A percentile compares a stretch with the other conserved stretches of the same genome.
phyloP scores from a whole-genome alignment of 345 rosid species.

The Pistacia atlantica region DNA sequence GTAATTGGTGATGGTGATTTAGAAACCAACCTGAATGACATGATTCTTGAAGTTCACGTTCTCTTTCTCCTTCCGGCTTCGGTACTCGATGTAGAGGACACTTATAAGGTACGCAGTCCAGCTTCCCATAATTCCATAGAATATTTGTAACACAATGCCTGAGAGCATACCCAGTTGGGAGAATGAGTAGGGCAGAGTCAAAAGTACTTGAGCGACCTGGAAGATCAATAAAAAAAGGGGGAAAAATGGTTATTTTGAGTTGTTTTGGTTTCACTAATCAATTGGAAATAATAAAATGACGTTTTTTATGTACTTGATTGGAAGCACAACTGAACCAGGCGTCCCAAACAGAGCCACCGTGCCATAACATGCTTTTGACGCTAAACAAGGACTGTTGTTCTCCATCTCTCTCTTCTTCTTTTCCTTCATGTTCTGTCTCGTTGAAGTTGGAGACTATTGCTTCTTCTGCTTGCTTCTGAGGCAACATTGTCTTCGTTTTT shows the following conservation, averaged over 20 bases:
- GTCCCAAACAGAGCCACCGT: slow-evolving; percentile 99
- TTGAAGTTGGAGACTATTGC: slow-evolving; percentile 69
- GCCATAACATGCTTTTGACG: slow-evolving; percentile 84
- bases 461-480: slow-evolving; percentile 88
- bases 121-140: slow-evolving; percentile 90
- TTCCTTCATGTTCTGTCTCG: slow-evolving; percentile 52
- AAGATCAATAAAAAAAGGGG: not conserved
- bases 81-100: slow-evolving; percentile 89
- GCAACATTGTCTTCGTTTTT: slow-evolving; percentile 57
- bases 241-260: not conserved
- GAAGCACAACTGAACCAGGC: slow-evolving; percentile 99
- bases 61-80: slow-evolving; percentile 93
- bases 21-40: slow-evolving; percentile 67
- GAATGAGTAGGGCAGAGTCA: slow-evolving; percentile 96
- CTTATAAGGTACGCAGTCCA: slow-evolving; percentile 99
- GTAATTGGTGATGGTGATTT: not conserved
- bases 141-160: slow-evolving; percentile 82
- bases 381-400: slow-evolving; percentile 46
- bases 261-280: too few relatives aligned
- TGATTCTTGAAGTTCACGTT: slow-evolving; percentile 94
- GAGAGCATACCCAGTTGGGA: slow-evolving; percentile 94
- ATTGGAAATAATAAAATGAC: not conserved
- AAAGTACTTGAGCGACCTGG: slow-evolving; percentile 92
- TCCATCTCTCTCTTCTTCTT: slow-evolving; percentile 35
- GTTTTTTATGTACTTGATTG: slow-evolving; percentile 58